phyloP scores from a whole-genome alignment of 83 land plant species.

The Thuja plicata region DNA sequence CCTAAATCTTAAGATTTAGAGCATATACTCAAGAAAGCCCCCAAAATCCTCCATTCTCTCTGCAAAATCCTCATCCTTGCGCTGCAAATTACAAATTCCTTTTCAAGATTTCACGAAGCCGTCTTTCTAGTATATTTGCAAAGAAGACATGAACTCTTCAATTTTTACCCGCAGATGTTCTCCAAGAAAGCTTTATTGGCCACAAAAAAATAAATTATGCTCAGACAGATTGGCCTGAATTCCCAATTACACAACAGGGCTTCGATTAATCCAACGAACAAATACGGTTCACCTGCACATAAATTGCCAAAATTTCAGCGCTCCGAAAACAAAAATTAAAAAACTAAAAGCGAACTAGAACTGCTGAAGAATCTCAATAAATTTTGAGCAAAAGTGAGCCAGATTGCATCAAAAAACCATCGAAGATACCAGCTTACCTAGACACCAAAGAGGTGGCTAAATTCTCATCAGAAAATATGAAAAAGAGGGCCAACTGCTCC shows the following conservation, averaged over 20 bases:
- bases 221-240: neutral
- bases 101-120: neutral
- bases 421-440: too few species aligned
- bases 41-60: neutral
- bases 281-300: too few species aligned
- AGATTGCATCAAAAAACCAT: too few species aligned
- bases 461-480: too few species aligned
- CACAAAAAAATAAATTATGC: neutral
- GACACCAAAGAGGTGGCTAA: too few species aligned
- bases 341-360: too few species aligned
- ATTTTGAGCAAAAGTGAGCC: too few species aligned
- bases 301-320: too few species aligned
- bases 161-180: neutral
- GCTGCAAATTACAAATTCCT: neutral
- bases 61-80: neutral
- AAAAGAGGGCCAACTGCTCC: too few species aligned
- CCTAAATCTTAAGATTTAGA: neutral
- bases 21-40: neutral
- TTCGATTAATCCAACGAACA: neutral
- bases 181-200: neutral
- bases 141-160: neutral
- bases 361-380: too few species aligned
- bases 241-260: neutral
- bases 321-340: too few species aligned
- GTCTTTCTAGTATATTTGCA: neutral